These are phyloP conservation scores for Pythium insidiosum DNA, from an alignment of 352 stramenopile genomes.

Conservation along the genomic window DNA sequence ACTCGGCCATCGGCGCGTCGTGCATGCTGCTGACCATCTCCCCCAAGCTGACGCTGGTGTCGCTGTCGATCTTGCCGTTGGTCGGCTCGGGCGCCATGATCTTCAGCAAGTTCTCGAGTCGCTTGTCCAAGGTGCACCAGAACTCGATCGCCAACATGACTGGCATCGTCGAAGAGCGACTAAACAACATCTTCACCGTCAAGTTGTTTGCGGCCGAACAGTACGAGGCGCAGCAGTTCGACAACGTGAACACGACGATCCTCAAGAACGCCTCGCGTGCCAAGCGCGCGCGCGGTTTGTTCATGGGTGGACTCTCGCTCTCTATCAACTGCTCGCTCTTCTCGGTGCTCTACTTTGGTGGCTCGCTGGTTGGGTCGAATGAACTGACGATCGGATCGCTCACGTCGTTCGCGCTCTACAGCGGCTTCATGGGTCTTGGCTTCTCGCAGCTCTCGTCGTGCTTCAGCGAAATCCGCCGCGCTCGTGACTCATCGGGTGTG, in stretches of 20 bases:
- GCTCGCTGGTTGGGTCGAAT: conserved; percentile 73
- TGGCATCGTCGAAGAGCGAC: conserved; percentile 74
- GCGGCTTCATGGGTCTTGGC: conserved; percentile 84
- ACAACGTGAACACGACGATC: conserved; percentile 56
- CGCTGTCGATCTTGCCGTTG: conserved; percentile 72
- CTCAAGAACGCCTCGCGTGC: conserved; percentile 57
- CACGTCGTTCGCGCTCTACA: conserved; percentile 89
- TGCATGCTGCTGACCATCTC: conserved; percentile 87
- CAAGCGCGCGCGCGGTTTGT: conserved; percentile 80
- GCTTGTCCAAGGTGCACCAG: conserved; percentile 68
- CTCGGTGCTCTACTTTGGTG: conserved; percentile 87
- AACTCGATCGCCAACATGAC: conserved; percentile 70
- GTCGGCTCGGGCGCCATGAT: conserved; percentile 74
- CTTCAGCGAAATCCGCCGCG: conserved; percentile 68
- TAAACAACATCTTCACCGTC: conserved; percentile 88
- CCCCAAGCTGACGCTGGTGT: conserved; percentile 85
- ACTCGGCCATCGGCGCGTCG: conserved; percentile 83
- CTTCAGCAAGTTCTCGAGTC: conserved; percentile 80
- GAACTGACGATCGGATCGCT: conserved; percentile 87
- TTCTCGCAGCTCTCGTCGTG: conserved; percentile 85
- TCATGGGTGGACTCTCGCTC: conserved; percentile 84
- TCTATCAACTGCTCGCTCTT: conserved; percentile 88
- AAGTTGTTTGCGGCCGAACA: conserved; percentile 83
- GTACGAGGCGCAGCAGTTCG: conserved; percentile 55
- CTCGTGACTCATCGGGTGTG: conserved; percentile 59